Percentiles rank a stretch among this genome's conserved stretches.
Conservation (phyloP, 1,139 yeast species). For the Saccharomyces hybrid region DNA sequence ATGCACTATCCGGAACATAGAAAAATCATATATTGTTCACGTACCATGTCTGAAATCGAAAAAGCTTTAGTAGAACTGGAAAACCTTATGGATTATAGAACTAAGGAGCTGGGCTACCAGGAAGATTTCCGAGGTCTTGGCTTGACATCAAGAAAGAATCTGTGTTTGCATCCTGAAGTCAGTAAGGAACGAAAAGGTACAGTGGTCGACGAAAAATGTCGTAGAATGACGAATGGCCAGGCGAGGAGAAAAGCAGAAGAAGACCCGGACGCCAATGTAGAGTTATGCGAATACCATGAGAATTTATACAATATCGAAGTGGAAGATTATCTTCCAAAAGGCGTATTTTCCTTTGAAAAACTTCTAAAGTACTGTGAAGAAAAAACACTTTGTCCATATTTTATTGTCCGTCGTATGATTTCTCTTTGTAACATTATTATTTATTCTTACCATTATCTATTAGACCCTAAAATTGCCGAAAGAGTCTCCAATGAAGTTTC, state of each 20-base stretch:
- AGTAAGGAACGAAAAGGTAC: slow-evolving; percentile 87
- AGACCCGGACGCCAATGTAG: slow-evolving; percentile 51
- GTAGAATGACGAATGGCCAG: slow-evolving; percentile 90
- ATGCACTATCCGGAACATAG: slow-evolving; percentile 92
- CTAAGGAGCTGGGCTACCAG: slow-evolving; percentile 70
- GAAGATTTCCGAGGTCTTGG: slow-evolving; percentile 94
- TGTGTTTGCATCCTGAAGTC: slow-evolving; percentile 85
- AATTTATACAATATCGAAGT: slow-evolving; percentile 80
- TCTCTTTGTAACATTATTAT: slow-evolving; percentile 90
- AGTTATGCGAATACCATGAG: slow-evolving; percentile 81
- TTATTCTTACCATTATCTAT: slow-evolving; percentile 89
- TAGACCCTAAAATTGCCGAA: slow-evolving; percentile 96
- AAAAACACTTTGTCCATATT: slow-evolving; percentile 86
- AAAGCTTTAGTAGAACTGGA: slow-evolving; percentile 90
- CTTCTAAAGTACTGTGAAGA: slow-evolving; percentile 68
- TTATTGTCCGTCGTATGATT: slow-evolving; percentile 96
- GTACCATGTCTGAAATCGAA: slow-evolving; percentile 98
- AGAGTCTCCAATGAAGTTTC: slow-evolving; percentile 88
- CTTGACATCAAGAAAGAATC: slow-evolving; percentile 83
- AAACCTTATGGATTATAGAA: slow-evolving; percentile 76
- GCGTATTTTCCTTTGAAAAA: slow-evolving; percentile 89
- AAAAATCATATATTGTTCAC: slow-evolving; percentile 92
- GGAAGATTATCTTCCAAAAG: slow-evolving; percentile 79
- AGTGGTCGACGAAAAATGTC: slow-evolving; percentile 91
- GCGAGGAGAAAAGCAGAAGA: slow-evolving; percentile 59